Evolutionary conservation across 495 filamentous ascomycete genomes (phyloP), one percentile per base, ranked within the genome.

Genomic region (Platismatia glauca): DNA sequence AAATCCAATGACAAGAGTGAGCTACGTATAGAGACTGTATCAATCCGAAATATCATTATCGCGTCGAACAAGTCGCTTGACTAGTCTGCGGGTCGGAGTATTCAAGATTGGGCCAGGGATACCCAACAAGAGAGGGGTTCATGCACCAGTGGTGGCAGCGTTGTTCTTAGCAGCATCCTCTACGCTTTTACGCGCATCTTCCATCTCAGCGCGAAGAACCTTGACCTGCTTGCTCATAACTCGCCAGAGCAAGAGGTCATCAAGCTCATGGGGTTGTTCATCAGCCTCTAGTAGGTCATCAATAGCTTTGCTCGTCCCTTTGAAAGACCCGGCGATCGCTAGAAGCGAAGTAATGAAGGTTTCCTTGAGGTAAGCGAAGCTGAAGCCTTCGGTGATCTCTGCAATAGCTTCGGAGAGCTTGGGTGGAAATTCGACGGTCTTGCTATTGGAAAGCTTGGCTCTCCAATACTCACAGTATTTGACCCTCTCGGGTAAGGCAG

Each of bases 311-410:
- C 43, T 46, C 24, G 13, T 38, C 16, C 27, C 48, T 29, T n/a
- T 38, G 3, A 41, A 61, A 7, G 70, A 69, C 24, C 66, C 67
- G 31, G 76, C 80, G 38, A 86, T 80, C 15, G 75, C 72, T 50
- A 87, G 69, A 48, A 87, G 66, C 1, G 82, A 78, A 7, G 83
- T 79, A 1, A 87, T 80, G 56, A 88, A 87, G 0, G 79, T 81
- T 66, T 88, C 85, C 67, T 87, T 81, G 66, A 87, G 73, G 59
- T 86, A 86, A 0, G 85, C 85, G 66, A 87, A 87, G 70, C 78
- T 82, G 67, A 88, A 87, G 16, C 76, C 78, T 18, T 78, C 73
- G 0, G 83, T 87, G 58, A 84, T 81, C 39, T 78, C 74, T 15
- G 84, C 84, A 63, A 87, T 78, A 58, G 78, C 74, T 4, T 66